Conservation (phyloP, 2,329 filamentous ascomycete species). For the Aureobasidium sp. region DNA sequence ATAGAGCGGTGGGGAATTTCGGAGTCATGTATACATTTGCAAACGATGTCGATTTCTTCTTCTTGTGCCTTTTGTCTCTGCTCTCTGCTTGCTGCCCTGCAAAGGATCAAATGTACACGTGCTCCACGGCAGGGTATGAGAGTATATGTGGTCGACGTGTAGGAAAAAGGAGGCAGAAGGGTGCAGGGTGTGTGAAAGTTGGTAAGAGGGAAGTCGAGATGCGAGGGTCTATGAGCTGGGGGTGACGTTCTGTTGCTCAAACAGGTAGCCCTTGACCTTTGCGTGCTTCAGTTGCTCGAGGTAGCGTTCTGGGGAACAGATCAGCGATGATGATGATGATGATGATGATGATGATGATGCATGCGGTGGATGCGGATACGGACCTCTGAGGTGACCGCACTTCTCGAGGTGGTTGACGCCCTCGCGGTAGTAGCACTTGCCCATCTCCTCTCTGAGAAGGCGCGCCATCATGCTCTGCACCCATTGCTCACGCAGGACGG, state of each 20-base stretch:
- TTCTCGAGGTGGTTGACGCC: constrained; percentile 86
- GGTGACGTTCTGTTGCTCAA: constrained; percentile 71
- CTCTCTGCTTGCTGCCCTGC: background rate
- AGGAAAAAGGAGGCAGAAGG: background rate
- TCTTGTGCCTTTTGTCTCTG: background rate
- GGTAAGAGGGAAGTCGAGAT: background rate
- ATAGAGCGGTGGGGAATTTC: constrained; percentile 6
- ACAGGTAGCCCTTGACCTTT: constrained; percentile 72
- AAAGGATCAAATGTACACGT: background rate
- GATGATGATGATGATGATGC: too few species aligned
- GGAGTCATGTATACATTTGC: constrained; percentile 17
- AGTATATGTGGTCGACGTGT: background rate
- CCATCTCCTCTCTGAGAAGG: constrained; percentile 72
- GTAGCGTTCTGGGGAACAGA: constrained; percentile 58
- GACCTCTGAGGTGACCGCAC: constrained; percentile 74
- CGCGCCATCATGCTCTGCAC: constrained; percentile 84
- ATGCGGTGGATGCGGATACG: constrained; percentile 31
- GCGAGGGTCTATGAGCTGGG: constrained; percentile 35
- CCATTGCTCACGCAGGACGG: constrained; percentile 80
- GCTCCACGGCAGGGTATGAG: background rate
- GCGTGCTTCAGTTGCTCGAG: constrained; percentile 68
- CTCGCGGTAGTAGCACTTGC: constrained; percentile 78
- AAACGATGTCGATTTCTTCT: constrained; percentile 16
- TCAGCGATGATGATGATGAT: background rate
- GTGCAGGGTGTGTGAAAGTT: background rate